phyloP scores from a whole-genome alignment of 768 basidiomycete genomes.

The Sporobolomyces roseus region DNA sequence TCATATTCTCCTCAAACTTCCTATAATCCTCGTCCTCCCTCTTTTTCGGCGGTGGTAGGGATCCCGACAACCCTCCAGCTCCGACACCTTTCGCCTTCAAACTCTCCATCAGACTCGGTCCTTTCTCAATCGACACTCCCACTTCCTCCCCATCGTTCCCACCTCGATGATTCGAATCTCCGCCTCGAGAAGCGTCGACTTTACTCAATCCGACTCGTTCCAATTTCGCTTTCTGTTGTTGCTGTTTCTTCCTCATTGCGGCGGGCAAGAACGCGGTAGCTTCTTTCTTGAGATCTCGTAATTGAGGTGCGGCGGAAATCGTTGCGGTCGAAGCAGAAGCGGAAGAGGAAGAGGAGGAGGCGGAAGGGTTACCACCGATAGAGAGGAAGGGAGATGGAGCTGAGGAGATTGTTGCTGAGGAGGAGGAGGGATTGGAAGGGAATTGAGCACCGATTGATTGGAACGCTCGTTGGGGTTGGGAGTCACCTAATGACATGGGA shows the following conservation, averaged over 20 bases:
- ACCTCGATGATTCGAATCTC: background rate
- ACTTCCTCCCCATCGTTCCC: background rate
- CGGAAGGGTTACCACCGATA: background rate
- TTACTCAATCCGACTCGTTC: slow-evolving; percentile 15
- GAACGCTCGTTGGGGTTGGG: slow-evolving; percentile 30
- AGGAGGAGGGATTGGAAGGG: background rate
- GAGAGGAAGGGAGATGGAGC: slow-evolving; percentile 3
- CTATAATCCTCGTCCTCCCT: slow-evolving; percentile 33
- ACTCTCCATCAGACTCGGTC: slow-evolving; percentile 11
- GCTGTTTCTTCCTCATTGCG: slow-evolving; percentile 60
- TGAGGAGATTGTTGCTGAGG: background rate
- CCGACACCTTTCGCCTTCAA: slow-evolving; percentile 21
- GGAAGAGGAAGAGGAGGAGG: background rate
- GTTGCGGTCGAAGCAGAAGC: slow-evolving; percentile 53
- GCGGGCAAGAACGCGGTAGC: slow-evolving; percentile 85
- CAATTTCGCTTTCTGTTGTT: slow-evolving; percentile 19
- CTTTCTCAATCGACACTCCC: background rate
- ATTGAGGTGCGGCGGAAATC: slow-evolving; percentile 75
- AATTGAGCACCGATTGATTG: slow-evolving; percentile 20
- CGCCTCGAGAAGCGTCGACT: slow-evolving; percentile 20
- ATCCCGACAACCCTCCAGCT: background rate
- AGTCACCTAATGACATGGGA: slow-evolving; percentile 15
- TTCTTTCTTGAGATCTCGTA: slow-evolving; percentile 93
- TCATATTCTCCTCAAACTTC: slow-evolving; percentile 38
- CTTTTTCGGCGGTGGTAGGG: slow-evolving; percentile 4